Percentiles rank a stretch among this genome's conserved stretches.
These are phyloP conservation scores for Suillus fuscotomentosus DNA, from an alignment of 768 basidiomycete species.

Conservation along the genomic window DNA sequence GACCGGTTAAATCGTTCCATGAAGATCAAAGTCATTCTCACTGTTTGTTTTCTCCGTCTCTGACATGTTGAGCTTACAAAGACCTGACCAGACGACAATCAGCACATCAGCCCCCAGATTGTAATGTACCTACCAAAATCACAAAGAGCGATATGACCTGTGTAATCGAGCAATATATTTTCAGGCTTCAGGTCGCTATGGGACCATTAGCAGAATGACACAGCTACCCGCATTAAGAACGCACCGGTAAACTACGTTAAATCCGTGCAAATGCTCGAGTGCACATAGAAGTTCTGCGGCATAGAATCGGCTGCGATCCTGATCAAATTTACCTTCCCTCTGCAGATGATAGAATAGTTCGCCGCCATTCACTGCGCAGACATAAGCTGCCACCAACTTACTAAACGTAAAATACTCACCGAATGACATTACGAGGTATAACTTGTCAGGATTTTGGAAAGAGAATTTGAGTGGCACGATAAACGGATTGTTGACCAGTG, in stretches of 20 bases:
- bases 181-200: conserved; percentile 92
- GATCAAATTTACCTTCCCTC: conserved; percentile 94
- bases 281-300: conserved; percentile 96
- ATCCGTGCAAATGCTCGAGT: conserved; percentile 92
- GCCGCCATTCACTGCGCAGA: conserved; percentile 81
- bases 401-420: conserved; percentile 42
- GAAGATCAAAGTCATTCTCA: conserved; percentile 33
- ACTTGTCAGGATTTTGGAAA: conserved; percentile 96
- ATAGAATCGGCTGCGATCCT: conserved; percentile 92
- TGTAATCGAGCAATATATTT: conserved; percentile 96
- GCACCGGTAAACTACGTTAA: conserved; percentile 97
- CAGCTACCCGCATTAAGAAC: conserved; percentile 16
- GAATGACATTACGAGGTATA: conserved; percentile 97
- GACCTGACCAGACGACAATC: conserved; percentile 39
- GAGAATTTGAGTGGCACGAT: conserved; percentile 99
- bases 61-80: conserved; percentile 96
- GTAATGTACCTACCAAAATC: conserved; percentile 70
- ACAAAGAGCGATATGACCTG: conserved; percentile 96
- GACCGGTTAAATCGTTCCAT: conserved; percentile 5
- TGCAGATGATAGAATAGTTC: conserved; percentile 98
- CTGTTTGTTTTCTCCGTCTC: conserved; percentile 98
- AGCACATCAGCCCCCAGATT: not conserved
- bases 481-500: conserved; percentile 97
- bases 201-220: not conserved
- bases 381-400: not conserved